phyloP scores from a whole-genome alignment of 495 filamentous ascomycete genomes.

The Aspergillus bridgeri region DNA sequence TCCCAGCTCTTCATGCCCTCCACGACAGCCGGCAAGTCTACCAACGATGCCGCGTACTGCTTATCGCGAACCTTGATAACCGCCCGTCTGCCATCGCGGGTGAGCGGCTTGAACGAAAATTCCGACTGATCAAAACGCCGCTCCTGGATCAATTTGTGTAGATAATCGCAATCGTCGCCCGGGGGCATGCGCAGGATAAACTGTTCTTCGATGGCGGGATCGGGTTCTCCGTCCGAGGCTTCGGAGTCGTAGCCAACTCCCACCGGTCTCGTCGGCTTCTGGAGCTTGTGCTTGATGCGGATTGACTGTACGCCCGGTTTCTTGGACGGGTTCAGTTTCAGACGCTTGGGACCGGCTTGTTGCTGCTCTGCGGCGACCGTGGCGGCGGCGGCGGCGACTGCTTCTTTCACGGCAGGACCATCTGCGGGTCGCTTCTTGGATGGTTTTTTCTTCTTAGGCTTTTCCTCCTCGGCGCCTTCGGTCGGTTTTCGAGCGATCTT shows the following conservation, averaged over 20 bases:
- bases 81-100: constrained; percentile 68
- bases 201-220: constrained; percentile 83
- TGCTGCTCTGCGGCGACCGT: constrained; percentile 7
- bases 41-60: constrained; percentile 74
- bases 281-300: constrained; percentile 56
- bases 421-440: constrained; percentile 44
- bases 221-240: constrained; percentile 80
- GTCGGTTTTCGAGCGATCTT: constrained; percentile 45
- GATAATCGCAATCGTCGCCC: constrained; percentile 77
- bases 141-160: constrained; percentile 67
- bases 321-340: constrained; percentile 45
- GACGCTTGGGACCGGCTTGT: constrained; percentile 37
- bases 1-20: constrained; percentile 98
- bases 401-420: constrained; percentile 23
- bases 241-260: constrained; percentile 98
- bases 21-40: constrained; percentile 87
- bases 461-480: constrained; percentile 26
- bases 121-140: constrained; percentile 66
- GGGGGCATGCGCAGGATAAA: constrained; percentile 86
- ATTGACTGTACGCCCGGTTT: constrained; percentile 44
- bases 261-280: constrained; percentile 56
- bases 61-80: constrained; percentile 65
- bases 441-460: constrained; percentile 48
- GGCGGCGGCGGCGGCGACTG: constrained; percentile 10
- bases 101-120: constrained; percentile 75